Percentiles rank a stretch among this genome's conserved stretches.
Conservation (phyloP, 2,329 filamentous ascomycete species). For the Colletotrichum sp. region DNA sequence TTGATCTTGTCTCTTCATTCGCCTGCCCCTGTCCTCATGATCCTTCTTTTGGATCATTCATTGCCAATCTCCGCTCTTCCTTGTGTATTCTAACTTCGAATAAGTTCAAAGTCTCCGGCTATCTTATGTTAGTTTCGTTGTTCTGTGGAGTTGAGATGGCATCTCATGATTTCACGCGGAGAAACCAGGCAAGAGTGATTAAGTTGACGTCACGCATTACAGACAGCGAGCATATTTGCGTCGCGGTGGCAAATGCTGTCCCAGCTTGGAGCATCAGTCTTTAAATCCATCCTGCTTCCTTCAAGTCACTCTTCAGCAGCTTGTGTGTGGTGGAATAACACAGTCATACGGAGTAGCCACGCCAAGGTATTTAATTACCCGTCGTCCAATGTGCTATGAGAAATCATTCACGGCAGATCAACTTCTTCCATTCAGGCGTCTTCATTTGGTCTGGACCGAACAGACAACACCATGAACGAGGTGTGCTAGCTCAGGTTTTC, state of each 20-base stretch:
- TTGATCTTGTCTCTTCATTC: neutral
- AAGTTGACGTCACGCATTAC: too few species aligned
- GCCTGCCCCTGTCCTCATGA: rapidly evolving
- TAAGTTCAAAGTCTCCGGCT: neutral
- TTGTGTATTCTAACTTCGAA: neutral
- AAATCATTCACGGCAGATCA: too few species aligned
- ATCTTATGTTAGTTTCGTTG: rapidly evolving
- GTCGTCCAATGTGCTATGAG: too few species aligned
- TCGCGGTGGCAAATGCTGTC: neutral
- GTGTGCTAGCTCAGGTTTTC: too few species aligned
- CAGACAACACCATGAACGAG: too few species aligned
- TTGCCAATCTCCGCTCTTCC: neutral
- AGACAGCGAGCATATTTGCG: too few species aligned
- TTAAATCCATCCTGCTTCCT: neutral
- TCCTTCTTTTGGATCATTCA: rapidly evolving
- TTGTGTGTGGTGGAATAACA: rapidly evolving
- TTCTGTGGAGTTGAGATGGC: rapidly evolving
- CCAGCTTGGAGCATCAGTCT: too few species aligned
- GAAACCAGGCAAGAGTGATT: too few species aligned
- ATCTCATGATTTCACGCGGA: neutral
- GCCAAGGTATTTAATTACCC: too few species aligned
- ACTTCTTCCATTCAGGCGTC: too few species aligned
- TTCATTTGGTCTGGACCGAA: too few species aligned
- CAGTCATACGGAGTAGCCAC: neutral
- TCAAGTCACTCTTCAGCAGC: neutral